Evolutionary conservation across 352 stramenopile genomes (phyloP).

Genomic region (Saprolegnia diclina): DNA sequence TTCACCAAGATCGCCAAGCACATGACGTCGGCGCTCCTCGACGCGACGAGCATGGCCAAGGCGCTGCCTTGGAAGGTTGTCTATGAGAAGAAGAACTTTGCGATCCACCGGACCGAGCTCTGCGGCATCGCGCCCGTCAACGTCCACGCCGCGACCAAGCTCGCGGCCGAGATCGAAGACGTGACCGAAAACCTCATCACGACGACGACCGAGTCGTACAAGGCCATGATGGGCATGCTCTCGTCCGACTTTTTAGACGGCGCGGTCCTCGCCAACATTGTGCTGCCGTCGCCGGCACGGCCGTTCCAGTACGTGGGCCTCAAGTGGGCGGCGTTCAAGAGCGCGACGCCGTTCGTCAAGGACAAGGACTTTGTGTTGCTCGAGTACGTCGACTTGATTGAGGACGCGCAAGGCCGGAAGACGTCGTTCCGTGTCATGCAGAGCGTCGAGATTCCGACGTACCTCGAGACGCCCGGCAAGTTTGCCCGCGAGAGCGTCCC

Average conservation of each 20-base stretch:
- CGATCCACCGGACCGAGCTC: conserved; percentile 63
- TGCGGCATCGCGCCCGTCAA: conserved; percentile 65
- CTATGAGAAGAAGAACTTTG: conserved; percentile 37
- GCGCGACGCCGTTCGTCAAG: conserved; percentile 66
- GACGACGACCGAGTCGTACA: conserved; percentile 67
- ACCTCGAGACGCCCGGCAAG: conserved; percentile 49
- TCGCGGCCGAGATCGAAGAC: conserved; percentile 72
- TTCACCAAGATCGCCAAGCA: conserved; percentile 66
- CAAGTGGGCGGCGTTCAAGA: conserved; percentile 85
- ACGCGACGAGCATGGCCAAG: conserved; percentile 66
- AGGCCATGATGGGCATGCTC: conserved; percentile 79
- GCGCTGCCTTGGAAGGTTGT: conserved; percentile 66
- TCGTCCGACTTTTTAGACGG: conserved; percentile 81
- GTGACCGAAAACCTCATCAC: conserved; percentile 80
- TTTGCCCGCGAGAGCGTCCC: conserved; percentile 69
- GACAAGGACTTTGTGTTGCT: conserved; percentile 79
- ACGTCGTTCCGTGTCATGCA: conserved; percentile 81
- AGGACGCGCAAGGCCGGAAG: conserved; percentile 78
- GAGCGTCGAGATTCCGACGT: conserved; percentile 54
- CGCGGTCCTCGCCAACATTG: conserved; percentile 73
- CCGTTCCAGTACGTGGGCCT: conserved; percentile 74
- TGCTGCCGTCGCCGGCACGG: conserved; percentile 53
- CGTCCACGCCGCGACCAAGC: conserved; percentile 80
- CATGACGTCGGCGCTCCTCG: conserved; percentile 74
- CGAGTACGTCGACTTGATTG: conserved; percentile 86